phyloP scores from a whole-genome alignment of 169 alveolate genomes.

The Cryptosporidium sp. region DNA sequence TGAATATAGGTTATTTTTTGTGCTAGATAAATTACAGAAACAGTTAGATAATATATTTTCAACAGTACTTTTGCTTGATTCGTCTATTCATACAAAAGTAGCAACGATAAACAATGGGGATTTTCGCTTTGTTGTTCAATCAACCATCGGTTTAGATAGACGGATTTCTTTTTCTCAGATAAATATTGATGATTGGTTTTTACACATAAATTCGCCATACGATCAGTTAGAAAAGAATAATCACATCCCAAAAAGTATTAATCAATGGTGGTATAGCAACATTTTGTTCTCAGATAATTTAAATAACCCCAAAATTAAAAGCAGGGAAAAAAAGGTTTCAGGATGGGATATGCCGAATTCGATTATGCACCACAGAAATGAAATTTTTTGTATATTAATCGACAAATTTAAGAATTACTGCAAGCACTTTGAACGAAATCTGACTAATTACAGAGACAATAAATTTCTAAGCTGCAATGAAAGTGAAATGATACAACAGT shows the following conservation, averaged over 20 bases:
- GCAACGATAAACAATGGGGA: constrained; percentile 25
- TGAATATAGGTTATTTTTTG: constrained; percentile 24
- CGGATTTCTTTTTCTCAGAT: constrained; percentile 12
- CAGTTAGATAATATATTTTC: constrained; percentile 63
- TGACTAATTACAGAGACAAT: not conserved
- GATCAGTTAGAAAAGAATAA: not conserved
- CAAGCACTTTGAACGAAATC: not conserved
- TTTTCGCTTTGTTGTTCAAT: constrained; percentile 12
- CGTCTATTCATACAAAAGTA: constrained; percentile 48
- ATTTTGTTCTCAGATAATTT: constrained; percentile 42
- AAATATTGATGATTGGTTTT: constrained; percentile 43
- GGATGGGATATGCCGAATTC: constrained; percentile 25
- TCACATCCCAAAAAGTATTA: constrained; percentile 34
- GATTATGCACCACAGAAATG: constrained; percentile 39
- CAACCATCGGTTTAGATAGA: constrained; percentile 39
- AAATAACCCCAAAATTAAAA: constrained; percentile 32
- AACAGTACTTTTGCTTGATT: constrained; percentile 33
- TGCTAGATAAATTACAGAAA: constrained; percentile 21
- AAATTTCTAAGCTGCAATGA: not conserved
- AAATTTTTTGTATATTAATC: constrained; percentile 24
- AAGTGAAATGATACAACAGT: constrained; percentile 12
- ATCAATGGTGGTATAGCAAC: constrained; percentile 65
- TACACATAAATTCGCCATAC: not conserved
- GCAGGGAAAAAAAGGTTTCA: not conserved
- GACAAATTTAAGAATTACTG: not conserved